These are phyloP conservation scores for Tolypocladium pustulatum DNA, from an alignment of 2,329 filamentous ascomycete species.

Conservation along the genomic window DNA sequence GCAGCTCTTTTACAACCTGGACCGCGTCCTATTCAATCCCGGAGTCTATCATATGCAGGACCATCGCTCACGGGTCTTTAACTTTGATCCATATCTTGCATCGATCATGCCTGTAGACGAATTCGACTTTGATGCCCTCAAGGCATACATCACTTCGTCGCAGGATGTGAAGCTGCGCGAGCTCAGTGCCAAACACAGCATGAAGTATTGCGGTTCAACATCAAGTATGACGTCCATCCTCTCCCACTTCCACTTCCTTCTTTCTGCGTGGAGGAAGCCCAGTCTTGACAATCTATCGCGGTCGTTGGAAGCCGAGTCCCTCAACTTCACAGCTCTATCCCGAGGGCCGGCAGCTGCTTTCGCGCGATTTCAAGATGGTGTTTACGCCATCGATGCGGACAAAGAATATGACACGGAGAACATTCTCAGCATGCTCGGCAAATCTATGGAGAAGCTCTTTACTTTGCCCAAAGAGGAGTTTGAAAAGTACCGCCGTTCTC, in stretches of 20 bases:
- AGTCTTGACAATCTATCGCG: constrained; percentile 58
- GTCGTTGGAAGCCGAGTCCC: constrained; percentile 49
- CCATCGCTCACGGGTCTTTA: constrained; percentile 76
- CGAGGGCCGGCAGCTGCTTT: constrained; percentile 72
- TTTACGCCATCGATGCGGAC: constrained; percentile 92
- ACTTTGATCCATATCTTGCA: constrained; percentile 91
- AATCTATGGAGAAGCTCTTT: constrained; percentile 92
- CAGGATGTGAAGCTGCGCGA: constrained; percentile 63
- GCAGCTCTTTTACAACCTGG: constrained; percentile 60
- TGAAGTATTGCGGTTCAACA: constrained; percentile 87
- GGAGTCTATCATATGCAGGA: constrained; percentile 91
- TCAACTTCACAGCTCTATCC: constrained; percentile 61
- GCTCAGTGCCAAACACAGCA: constrained; percentile 54
- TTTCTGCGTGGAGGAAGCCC: constrained; percentile 73
- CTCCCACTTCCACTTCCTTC: constrained; percentile 83
- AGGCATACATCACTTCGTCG: constrained; percentile 84
- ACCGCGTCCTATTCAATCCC: constrained; percentile 89
- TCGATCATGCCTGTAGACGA: constrained; percentile 87
- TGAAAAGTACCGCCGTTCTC: constrained; percentile 67
- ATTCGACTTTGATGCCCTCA: constrained; percentile 83
- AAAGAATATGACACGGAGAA: constrained; percentile 82
- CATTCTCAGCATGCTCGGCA: constrained; percentile 82
- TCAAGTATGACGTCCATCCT: constrained; percentile 90
- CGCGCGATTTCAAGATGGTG: constrained; percentile 69
- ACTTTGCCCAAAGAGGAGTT: constrained; percentile 75